Conservation (phyloP, 2,329 filamentous ascomycete species). For the Cladosporium velox region DNA sequence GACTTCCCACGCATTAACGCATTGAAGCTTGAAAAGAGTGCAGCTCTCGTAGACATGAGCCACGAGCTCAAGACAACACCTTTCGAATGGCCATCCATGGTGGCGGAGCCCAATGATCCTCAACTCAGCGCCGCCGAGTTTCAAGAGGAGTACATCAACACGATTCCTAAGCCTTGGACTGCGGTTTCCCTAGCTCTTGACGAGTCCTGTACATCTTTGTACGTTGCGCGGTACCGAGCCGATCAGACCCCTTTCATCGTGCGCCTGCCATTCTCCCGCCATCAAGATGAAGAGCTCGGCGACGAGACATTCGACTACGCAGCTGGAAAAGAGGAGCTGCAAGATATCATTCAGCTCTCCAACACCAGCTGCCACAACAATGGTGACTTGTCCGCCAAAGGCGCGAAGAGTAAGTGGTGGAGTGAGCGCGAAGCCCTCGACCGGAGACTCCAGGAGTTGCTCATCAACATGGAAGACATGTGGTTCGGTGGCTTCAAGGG, state of each 20-base stretch:
- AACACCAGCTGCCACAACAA: constrained; percentile 80
- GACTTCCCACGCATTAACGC: constrained; percentile 61
- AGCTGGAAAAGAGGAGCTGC: constrained; percentile 75
- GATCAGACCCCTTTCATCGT: constrained; percentile 80
- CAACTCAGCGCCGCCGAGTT: constrained; percentile 50
- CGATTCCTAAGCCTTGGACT: constrained; percentile 80
- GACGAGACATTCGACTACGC: constrained; percentile 81
- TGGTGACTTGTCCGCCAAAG: constrained; percentile 71
- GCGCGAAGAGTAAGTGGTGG: constrained; percentile 86
- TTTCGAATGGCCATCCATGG: constrained; percentile 41
- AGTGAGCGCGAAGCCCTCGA: constrained; percentile 79
- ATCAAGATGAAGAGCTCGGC: constrained; percentile 77
- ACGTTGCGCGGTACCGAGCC: constrained; percentile 80
- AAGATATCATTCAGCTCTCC: constrained; percentile 77
- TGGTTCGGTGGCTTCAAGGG: constrained; percentile 96
- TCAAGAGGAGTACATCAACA: constrained; percentile 78
- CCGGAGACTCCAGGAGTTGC: constrained; percentile 70
- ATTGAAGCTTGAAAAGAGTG: constrained; percentile 65
- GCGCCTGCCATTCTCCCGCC: constrained; percentile 79
- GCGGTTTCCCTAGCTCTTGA: constrained; percentile 83
- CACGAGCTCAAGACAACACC: constrained; percentile 38
- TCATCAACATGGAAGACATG: constrained; percentile 83
- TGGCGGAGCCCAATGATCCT: constrained; percentile 24
- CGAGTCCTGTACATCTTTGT: constrained; percentile 79
- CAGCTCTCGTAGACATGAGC: constrained; percentile 53